These are phyloP conservation scores for Phaffomyces antillensis DNA, from an alignment of 805 yeast genomes.

Conservation along the genomic window DNA sequence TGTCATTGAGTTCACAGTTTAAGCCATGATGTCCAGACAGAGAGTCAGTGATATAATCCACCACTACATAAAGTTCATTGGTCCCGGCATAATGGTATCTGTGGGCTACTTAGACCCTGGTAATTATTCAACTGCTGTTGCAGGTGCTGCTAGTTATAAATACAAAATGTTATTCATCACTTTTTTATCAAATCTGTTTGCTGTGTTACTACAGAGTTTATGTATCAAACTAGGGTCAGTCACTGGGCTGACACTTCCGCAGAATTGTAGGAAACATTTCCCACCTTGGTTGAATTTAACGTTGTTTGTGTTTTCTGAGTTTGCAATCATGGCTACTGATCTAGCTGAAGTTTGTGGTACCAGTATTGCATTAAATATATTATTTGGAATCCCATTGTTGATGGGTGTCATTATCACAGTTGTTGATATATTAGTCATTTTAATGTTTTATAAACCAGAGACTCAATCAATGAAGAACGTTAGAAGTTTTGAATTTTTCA, in stretches of 20 bases:
- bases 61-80: slow-evolving; percentile 56
- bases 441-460: slow-evolving; percentile 70
- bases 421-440: slow-evolving; percentile 69
- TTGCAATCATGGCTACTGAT: slow-evolving; percentile 89
- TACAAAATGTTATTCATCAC: slow-evolving; percentile 62
- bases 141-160: slow-evolving; percentile 69
- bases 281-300: slow-evolving; percentile 51
- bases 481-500: slow-evolving; percentile 71
- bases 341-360: slow-evolving; percentile 93
- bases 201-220: slow-evolving; percentile 61
- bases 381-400: slow-evolving; percentile 66
- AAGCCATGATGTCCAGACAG: not conserved
- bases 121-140: slow-evolving; percentile 74
- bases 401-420: slow-evolving; percentile 76
- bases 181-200: slow-evolving; percentile 62
- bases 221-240: slow-evolving; percentile 74
- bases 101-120: slow-evolving; percentile 87
- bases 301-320: slow-evolving; percentile 67
- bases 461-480: slow-evolving; percentile 71
- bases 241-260: slow-evolving; percentile 74
- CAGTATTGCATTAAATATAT: slow-evolving; percentile 74
- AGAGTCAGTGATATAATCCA: slow-evolving; percentile 1
- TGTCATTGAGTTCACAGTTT: no score
- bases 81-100: slow-evolving; percentile 75
- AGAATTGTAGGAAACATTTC: slow-evolving; percentile 62